Conservation (phyloP, 139 green algal genomes). For the Micromonas pusilla region DNA sequence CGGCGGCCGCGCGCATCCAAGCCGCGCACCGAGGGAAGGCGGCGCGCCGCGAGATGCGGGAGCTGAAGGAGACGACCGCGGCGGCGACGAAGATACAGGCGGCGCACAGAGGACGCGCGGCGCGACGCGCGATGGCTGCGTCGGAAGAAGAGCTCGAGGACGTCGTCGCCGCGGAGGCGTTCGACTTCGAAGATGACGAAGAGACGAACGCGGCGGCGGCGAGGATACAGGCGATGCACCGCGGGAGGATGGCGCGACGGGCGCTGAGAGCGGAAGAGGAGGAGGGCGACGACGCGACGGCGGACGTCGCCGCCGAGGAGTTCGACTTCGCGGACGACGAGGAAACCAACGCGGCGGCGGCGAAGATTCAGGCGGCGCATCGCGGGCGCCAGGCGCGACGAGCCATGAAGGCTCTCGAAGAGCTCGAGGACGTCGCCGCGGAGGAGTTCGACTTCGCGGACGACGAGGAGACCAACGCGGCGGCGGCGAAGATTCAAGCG, state of each 20-base stretch:
- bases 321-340: not conserved
- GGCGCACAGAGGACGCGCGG: too few relatives aligned
- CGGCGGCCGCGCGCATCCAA: not conserved
- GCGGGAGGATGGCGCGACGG: not conserved
- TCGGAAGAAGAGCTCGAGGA: too few relatives aligned
- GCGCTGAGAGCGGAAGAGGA: not conserved
- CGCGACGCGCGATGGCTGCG: too few relatives aligned
- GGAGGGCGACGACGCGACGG: not conserved
- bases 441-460: too few relatives aligned
- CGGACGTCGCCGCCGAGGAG: not conserved
- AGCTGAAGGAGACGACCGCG: not conserved
- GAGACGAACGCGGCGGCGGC: not conserved
- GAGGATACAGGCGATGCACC: not conserved
- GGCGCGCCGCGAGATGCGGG: not conserved
- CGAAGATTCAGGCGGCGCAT: constrained; percentile 10
- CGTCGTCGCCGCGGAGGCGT: too few relatives aligned
- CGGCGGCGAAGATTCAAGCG: too few relatives aligned
- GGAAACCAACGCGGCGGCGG: not conserved
- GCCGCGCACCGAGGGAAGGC: not conserved
- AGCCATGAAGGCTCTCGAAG: not conserved
- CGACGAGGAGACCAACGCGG: too few relatives aligned
- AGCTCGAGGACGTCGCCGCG: too few relatives aligned
- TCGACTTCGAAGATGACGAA: too few relatives aligned
- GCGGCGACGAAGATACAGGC: not conserved
- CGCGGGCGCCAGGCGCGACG: not conserved